Evolutionary conservation across 345 rosid genomes (phyloP), one percentile per base, ranked within the genome.

Genomic region (Iberis pinnata): DNA sequence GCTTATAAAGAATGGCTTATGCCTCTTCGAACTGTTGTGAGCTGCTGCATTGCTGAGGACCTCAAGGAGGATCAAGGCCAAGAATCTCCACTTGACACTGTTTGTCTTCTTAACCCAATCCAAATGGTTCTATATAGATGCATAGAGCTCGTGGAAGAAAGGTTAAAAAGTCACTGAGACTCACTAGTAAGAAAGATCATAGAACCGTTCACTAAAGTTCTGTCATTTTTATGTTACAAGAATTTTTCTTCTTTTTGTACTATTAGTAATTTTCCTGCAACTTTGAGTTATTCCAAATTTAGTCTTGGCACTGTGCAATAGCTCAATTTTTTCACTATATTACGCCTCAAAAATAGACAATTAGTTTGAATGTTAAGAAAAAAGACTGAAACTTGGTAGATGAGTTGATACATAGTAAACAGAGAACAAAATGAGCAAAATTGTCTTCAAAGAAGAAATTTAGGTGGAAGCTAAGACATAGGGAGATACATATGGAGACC

Each of bases 71-170:
- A 49, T 46, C 76, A 56, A 7, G 57, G n/a, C 56, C n/a, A 67
- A 0, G 62, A 69, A 40, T 29, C 69, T 13, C 57, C 75, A 8
- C 18, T 56, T 0, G 80, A 70, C 18, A 4, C 60, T n/a, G 29
- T 60, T 10, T 71, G 82, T 40, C 56, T 77, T 49, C 69, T 88
- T 25, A 79, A 81, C 70, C 89, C 84, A 8, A 55, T 88, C 13
- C 89, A 81, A 67, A 9, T 79, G 26, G 96, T 88, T 58, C 63
- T 92, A 25, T 78, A 81, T 51, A 81, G 84, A 9, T 92, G 98
- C 66, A 83, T 88, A 15, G 96, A 85, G 62, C 96, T 92, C 33
- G 84, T 85, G 3, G 96, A 88, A 73, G 88, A 76, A 51, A 81
- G 52, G 49, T 29, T 87, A 68, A 73, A 72, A 50, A 42, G 38